These are phyloP conservation scores for Phytophthora ohioensis DNA, from an alignment of 352 stramenopile genomes.

Conservation along the genomic window DNA sequence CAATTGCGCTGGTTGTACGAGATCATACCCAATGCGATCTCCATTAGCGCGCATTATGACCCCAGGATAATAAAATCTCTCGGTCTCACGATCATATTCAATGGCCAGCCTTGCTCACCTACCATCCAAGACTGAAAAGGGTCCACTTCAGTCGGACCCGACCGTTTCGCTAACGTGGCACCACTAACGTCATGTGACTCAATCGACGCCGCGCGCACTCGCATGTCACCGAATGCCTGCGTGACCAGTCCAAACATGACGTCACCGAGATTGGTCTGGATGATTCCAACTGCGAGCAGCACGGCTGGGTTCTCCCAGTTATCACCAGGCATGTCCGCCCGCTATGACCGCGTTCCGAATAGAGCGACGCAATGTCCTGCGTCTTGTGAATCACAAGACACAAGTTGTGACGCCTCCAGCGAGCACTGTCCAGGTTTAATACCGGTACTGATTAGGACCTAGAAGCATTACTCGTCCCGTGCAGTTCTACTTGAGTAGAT, in stretches of 20 bases:
- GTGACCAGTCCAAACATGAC: conserved; percentile 52
- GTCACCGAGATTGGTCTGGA: conserved; percentile 46
- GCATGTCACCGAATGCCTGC: conserved; percentile 35
- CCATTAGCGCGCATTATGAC: conserved; percentile 44
- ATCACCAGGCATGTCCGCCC: conserved; percentile 10
- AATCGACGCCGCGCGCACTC: conserved; percentile 47
- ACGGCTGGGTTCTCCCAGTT: conserved; percentile 32
- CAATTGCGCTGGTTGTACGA: conserved; percentile 48
- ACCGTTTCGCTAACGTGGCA: conserved; percentile 43
- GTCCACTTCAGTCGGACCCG: conserved; percentile 37
- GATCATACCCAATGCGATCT: conserved; percentile 49
- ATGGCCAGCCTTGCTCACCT: conserved; percentile 41
- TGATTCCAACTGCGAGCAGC: conserved; percentile 46
- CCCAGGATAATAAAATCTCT: conserved; percentile 51
- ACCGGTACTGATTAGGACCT: conserved; percentile 17
- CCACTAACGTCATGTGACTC: conserved; percentile 44
- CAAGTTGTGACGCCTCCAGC: conserved; percentile 38
- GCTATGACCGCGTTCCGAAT: conserved; percentile 35
- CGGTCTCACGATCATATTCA: conserved; percentile 38
- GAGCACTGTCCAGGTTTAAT: conserved; percentile 31
- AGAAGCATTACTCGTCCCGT: no score
- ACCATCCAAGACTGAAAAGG: conserved; percentile 57
- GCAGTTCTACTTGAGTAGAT: no score
- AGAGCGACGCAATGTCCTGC: conserved; percentile 43
- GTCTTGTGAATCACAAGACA: conserved; percentile 10